These are phyloP conservation scores for Ophiostoma ulmi DNA, from an alignment of 2,329 filamentous ascomycete genomes.

Conservation along the genomic window DNA sequence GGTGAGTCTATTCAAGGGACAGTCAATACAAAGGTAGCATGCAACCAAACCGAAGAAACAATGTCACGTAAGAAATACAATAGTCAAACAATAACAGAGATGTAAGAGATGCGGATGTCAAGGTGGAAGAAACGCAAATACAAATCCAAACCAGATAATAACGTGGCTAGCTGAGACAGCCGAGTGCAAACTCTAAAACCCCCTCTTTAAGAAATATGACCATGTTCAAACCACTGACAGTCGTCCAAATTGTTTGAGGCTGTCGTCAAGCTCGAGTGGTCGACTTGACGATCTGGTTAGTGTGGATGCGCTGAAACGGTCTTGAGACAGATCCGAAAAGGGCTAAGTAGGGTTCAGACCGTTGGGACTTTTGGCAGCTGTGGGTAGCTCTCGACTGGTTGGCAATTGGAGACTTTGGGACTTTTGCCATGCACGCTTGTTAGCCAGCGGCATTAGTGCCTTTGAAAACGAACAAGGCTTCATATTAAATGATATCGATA, in stretches of 20 bases:
- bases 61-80: not conserved
- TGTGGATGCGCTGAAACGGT: conserved; percentile 11
- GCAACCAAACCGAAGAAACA: not conserved
- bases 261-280: not conserved
- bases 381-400: not conserved
- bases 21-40: not conserved
- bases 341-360: not conserved
- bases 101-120: not conserved
- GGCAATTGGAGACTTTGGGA: too few species aligned
- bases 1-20: not conserved
- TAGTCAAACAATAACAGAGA: not conserved
- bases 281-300: not conserved
- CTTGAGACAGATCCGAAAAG: conserved; percentile 6
- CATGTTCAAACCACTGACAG: not conserved
- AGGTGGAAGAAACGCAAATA: not conserved
- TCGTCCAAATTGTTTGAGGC: not conserved
- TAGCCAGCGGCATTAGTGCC: not conserved
- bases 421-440: conserved; percentile 5
- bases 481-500: not conserved
- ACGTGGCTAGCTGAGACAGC: not conserved
- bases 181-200: not conserved
- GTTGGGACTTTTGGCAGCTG: not conserved
- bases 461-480: not conserved
- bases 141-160: not conserved
- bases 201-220: not conserved